Evolutionary conservation across 352 stramenopile species (phyloP).

Genomic region (Globisporangium camurandrum): DNA sequence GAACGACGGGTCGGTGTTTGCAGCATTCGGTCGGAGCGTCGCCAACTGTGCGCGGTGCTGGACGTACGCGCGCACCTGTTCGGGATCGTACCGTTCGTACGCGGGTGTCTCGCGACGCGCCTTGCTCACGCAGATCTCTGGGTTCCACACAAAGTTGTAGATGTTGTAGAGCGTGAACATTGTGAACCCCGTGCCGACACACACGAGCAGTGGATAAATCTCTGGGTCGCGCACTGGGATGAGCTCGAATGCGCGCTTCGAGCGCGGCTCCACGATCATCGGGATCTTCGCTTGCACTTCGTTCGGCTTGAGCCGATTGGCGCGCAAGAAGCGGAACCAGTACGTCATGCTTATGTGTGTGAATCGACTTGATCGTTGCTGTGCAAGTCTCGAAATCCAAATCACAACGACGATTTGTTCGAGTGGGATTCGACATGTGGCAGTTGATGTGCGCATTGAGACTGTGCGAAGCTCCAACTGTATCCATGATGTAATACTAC

Average conservation of each 20-base stretch:
- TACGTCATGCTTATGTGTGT: too few relatives aligned
- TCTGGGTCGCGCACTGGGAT: slow-evolving; percentile 29
- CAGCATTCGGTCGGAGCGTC: slow-evolving; percentile 4
- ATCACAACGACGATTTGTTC: too few relatives aligned
- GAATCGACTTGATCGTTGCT: too few relatives aligned
- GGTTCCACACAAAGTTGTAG: slow-evolving; percentile 23
- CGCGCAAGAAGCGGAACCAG: slow-evolving; percentile 12
- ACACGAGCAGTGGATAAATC: slow-evolving; percentile 28
- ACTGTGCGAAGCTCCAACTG: too few relatives aligned
- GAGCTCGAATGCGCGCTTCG: slow-evolving; percentile 17
- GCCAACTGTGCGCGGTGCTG: slow-evolving; percentile 19
- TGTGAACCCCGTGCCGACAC: slow-evolving; percentile 14
- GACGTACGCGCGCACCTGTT: slow-evolving; percentile 18
- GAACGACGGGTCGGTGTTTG: slow-evolving; percentile 8
- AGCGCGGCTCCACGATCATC: slow-evolving; percentile 16
- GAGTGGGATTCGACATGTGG: too few relatives aligned
- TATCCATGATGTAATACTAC: too few relatives aligned
- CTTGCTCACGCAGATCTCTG: slow-evolving; percentile 23
- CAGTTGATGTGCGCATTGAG: too few relatives aligned
- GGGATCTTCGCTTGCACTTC: slow-evolving; percentile 33
- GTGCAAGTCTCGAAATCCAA: too few relatives aligned
- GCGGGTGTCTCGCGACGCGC: slow-evolving; percentile 23
- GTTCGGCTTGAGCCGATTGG: slow-evolving; percentile 14
- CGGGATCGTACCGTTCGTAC: slow-evolving; percentile 18
- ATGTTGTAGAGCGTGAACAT: slow-evolving; percentile 24